These are phyloP conservation scores for Sporothrix luriei DNA, from an alignment of 2,329 filamentous ascomycete species.

Conservation along the genomic window DNA sequence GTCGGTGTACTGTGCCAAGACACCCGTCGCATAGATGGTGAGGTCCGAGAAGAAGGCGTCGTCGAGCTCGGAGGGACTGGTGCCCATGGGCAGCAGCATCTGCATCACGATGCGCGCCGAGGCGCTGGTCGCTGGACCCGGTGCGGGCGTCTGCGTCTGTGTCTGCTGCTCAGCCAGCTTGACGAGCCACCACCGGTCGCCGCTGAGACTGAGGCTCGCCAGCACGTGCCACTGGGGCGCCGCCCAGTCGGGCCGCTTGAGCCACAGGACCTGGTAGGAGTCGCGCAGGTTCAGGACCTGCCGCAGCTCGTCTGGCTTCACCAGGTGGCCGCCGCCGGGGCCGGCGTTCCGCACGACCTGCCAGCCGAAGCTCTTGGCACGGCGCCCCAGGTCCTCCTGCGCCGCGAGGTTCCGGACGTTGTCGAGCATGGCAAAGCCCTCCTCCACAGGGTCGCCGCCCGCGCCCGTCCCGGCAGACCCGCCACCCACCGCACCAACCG, in stretches of 20 bases:
- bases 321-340: slow-evolving; percentile 43
- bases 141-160: not conserved
- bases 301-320: slow-evolving; percentile 59
- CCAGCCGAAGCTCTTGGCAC: slow-evolving; percentile 69
- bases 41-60: slow-evolving; percentile 57
- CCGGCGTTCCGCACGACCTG: slow-evolving; percentile 47
- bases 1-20: slow-evolving; percentile 56
- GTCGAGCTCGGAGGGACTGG: slow-evolving; percentile 50
- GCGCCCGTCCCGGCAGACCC: not conserved
- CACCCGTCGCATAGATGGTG: slow-evolving; percentile 53
- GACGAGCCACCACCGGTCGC: slow-evolving; percentile 79
- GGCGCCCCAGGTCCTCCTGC: slow-evolving; percentile 62
- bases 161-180: slow-evolving; percentile 56
- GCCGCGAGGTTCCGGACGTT: slow-evolving; percentile 63
- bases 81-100: slow-evolving; percentile 37
- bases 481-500: too few species aligned
- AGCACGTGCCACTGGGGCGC: slow-evolving; percentile 68
- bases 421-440: slow-evolving; percentile 62
- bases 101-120: slow-evolving; percentile 35
- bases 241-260: slow-evolving; percentile 72
- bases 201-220: slow-evolving; percentile 68
- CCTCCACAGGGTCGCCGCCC: slow-evolving; percentile 53
- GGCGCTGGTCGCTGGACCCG: not conserved
- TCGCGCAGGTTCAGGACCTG: slow-evolving; percentile 64
- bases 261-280: slow-evolving; percentile 66